Base-by-base conservation (phyloP, 495 filamentous ascomycete species). In the Baudoinia panamericana region DNA sequence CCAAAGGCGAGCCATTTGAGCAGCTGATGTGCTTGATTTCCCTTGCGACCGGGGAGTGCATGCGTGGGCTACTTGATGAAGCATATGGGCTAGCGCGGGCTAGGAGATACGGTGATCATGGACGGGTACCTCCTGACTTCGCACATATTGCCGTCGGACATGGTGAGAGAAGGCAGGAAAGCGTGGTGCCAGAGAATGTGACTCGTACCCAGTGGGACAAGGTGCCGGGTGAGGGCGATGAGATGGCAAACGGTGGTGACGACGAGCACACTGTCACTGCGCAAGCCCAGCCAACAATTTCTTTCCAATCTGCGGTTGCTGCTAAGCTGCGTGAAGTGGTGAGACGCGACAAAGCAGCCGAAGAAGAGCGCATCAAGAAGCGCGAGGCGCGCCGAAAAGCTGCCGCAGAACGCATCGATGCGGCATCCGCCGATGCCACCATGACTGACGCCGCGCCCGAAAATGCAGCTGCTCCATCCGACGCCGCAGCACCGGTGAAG, bases 1-100 rank as follows among this genome's bases (percentile, higher is more conserved):
- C 27, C 17, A 23, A 33, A 21, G 34, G 79, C 8, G 67, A 77
- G 1, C 70, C 66, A 24, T 57, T 90, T 23, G 75, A 76, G 11
- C 82, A 93, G 36, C 75, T 93, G 34, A 50, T 92, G 15, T 73
- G 78, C 19, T 64, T 92, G 19, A 39, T 92, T 22, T 86, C 82
- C 7, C 68, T 90, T 22, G 77, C 79, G 5, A 72, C 79, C 25
- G 76, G 84, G 43, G 76, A 85, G 51, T 70, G 80, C 17, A 27
- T 92, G 19, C 63, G 78, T 28, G 68, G 70, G 3, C 56, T 90
- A 10, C 42, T 90, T 17, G 76, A 84, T 48, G 83, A 90, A 53
- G 73, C 78, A 5, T 69, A 72, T 33, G 68, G 60, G 11, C 58
- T 86, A 6, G 66, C 81, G 13, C 69, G 64, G 43, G 75, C 68